Conservation (phyloP, 2,329 filamentous ascomycete genomes). For the Neospermospora avenae region DNA sequence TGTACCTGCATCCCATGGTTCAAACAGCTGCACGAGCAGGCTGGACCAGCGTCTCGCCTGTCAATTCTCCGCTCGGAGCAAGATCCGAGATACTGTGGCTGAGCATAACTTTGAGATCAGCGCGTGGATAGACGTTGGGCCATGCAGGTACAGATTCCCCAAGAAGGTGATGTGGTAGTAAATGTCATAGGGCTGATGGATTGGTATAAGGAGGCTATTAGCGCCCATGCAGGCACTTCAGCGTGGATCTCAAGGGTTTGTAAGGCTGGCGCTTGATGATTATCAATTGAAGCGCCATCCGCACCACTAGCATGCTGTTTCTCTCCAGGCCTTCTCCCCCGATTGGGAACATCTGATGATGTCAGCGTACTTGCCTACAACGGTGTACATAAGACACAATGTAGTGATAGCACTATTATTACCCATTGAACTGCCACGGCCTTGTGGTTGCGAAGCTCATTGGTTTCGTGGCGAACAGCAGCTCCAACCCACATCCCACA, state of each 20-base stretch:
- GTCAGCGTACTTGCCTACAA: constrained; percentile 2
- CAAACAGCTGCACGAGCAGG: constrained; percentile 16
- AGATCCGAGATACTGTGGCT: constrained; percentile 9
- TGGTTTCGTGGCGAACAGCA: neutral
- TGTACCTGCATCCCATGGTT: constrained; percentile 24
- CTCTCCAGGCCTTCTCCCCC: neutral
- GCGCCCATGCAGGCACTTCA: constrained; percentile 28
- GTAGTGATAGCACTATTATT: constrained; percentile 5
- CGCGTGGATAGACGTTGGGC: constrained; percentile 11
- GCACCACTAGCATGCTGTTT: neutral
- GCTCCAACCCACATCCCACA: neutral
- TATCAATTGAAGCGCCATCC: constrained; percentile 24
- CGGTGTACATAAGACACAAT: constrained; percentile 6
- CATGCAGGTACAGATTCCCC: constrained; percentile 8
- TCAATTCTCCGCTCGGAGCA: constrained; percentile 13
- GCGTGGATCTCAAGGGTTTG: constrained; percentile 16
- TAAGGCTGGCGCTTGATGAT: constrained; percentile 26
- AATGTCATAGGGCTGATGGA: constrained; percentile 26
- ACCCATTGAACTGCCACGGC: neutral
- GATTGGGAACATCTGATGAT: neutral
- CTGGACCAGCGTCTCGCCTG: constrained; percentile 28
- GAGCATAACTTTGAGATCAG: constrained; percentile 7
- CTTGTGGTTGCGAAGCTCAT: neutral
- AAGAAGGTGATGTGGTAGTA: neutral
- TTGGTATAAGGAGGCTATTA: constrained; percentile 12